Evolutionary conservation across 2,329 filamentous ascomycete genomes (phyloP), one percentile per base, ranked within the genome.

Genomic region (Aspergillus tamarii): DNA sequence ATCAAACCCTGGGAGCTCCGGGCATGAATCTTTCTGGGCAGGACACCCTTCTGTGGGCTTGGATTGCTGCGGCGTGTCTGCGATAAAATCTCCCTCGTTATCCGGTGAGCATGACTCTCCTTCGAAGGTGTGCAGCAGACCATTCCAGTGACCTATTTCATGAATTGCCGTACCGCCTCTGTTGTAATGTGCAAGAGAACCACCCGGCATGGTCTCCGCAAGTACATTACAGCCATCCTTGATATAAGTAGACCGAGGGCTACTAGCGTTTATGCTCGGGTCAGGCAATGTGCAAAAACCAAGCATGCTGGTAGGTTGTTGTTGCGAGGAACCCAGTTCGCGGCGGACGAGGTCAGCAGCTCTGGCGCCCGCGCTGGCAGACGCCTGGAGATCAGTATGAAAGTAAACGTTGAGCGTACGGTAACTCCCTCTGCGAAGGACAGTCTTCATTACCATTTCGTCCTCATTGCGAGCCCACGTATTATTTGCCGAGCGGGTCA

Each of bases 31-130:
- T 74, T 86, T 86, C 3, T 69, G 72, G 0, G 66, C 69, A 1
- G 85, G 86, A 72, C 86, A 88, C 1, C 84, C 84, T 65, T 83
- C 81, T n/a, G 85, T 88, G n/a, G 77, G 91, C 53, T 82, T 89
- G 69, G 65, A 81, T 66, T 82, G 77, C 64, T 80, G 77, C 16
- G 81, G 78, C 19, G 81, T 83, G 63, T 83, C 81, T 23, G 73
- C 67, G 23, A 82, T 78, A 61, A 78, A 81, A 64, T 83, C 81
- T 1, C 81, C 80, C 5, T 73, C 69, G 60, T 78, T 75, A 26
- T 63, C 64, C 1, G 67, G 32, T 6, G 67, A 70, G 60, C 79
- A 81, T 3, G 74, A 77, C 39, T 76, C 73, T 0, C 74, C 78
- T 64, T 81, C 76, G 53, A 82, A 83, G 1, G 79, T 81, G 63